Evolutionary conservation across 2,329 filamentous ascomycete genomes (phyloP).

Genomic region (Cryphonectria carpinicola): DNA sequence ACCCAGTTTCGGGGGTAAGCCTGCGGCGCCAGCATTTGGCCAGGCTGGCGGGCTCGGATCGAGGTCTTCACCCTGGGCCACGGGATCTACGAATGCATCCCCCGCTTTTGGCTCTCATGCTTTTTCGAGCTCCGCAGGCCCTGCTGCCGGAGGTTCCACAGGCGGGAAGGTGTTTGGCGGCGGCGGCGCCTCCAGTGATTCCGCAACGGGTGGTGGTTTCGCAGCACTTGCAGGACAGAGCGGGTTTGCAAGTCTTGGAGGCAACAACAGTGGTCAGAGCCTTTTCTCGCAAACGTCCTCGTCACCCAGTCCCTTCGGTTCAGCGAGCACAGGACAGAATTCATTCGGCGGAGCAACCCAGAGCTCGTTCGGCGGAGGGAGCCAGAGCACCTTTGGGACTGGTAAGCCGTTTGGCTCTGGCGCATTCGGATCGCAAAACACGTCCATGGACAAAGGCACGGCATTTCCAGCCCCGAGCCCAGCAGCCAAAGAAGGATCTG

Average conservation of each 20-base stretch:
- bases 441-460: slow-evolving; percentile 43
- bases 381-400: slow-evolving; percentile 18
- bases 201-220: slow-evolving; percentile 48
- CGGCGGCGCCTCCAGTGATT: slow-evolving; percentile 33
- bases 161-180: slow-evolving; percentile 45
- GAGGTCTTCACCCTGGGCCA: slow-evolving; percentile 59
- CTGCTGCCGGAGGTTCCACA: slow-evolving; percentile 41
- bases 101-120: slow-evolving; percentile 61
- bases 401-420: slow-evolving; percentile 27
- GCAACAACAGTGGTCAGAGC: slow-evolving; percentile 39
- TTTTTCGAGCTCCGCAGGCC: slow-evolving; percentile 44
- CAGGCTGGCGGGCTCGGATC: slow-evolving; percentile 51
- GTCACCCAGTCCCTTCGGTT: slow-evolving; percentile 38
- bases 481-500: slow-evolving; percentile 40
- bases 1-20: slow-evolving; percentile 39
- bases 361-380: slow-evolving; percentile 19
- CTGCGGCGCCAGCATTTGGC: slow-evolving; percentile 52
- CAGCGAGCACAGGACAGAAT: slow-evolving; percentile 28
- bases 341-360: slow-evolving; percentile 18
- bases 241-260: slow-evolving; percentile 57
- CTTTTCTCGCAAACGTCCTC: slow-evolving; percentile 48
- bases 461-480: slow-evolving; percentile 46
- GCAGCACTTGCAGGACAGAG: slow-evolving; percentile 58
- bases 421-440: slow-evolving; percentile 34
- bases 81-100: slow-evolving; percentile 40